Conservation (phyloP, 371 early-diverging fungal genomes). For the Mucor saturninus region DNA sequence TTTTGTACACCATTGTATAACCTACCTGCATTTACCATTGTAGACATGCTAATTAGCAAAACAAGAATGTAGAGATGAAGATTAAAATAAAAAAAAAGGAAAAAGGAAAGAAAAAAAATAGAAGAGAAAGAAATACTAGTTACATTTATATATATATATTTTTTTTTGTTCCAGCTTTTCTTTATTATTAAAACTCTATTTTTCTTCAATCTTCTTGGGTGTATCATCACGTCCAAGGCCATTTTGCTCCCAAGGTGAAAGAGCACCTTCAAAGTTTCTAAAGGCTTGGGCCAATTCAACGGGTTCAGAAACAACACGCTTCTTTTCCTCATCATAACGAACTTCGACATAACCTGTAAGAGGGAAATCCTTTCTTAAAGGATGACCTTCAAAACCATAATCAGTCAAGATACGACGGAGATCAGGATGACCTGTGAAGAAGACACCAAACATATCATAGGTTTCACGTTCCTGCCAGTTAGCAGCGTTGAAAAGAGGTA, state of each 20-base stretch:
- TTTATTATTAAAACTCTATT: conserved; percentile 37
- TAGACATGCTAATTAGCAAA: too few relatives aligned
- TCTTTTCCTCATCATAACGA: conserved; percentile 96
- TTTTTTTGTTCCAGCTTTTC: conserved; percentile 3
- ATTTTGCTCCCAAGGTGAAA: conserved; percentile 89
- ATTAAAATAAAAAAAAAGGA: conserved; percentile 5
- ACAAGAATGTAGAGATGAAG: neutral
- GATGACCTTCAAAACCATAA: conserved; percentile 98
- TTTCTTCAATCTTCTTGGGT: conserved; percentile 48
- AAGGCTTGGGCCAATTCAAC: conserved; percentile 96
- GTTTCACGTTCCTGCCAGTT: conserved; percentile 99
- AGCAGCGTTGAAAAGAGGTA: conserved; percentile 79
- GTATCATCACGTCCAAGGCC: conserved; percentile 61
- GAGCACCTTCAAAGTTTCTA: conserved; percentile 89
- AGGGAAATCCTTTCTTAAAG: conserved; percentile 98
- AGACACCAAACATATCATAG: conserved; percentile 98
- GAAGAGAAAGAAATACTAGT: neutral
- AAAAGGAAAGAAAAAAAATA: neutral
- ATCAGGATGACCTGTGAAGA: conserved; percentile 96
- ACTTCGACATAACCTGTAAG: conserved; percentile 95
- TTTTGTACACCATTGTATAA: neutral
- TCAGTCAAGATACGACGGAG: conserved; percentile 96
- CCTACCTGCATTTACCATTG: neutral
- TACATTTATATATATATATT: neutral
- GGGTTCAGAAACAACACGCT: conserved; percentile 95